A percentile compares a stretch with the other conserved stretches of the same genome.
phyloP scores from a whole-genome alignment of 306 rosid genomes.

The Pterocarpus santalinus region DNA sequence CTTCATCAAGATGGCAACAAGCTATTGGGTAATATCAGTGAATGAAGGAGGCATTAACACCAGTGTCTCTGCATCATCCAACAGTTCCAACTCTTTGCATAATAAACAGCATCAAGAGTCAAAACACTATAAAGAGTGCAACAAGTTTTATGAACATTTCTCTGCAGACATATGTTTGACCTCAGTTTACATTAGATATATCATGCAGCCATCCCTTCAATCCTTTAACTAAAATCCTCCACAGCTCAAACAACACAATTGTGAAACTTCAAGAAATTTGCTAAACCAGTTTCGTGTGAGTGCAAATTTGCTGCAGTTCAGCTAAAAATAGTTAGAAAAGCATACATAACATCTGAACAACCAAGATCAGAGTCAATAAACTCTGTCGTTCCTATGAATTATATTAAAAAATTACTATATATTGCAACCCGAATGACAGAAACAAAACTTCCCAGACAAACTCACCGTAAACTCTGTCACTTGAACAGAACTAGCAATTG shows the following conservation, averaged over 20 bases:
- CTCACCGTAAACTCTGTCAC: conserved; percentile 98
- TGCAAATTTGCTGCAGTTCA: neutral
- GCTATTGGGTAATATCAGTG: conserved; percentile 1
- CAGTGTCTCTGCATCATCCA: neutral
- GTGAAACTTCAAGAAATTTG: neutral
- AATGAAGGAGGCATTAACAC: conserved; percentile 8
- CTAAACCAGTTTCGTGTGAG: neutral
- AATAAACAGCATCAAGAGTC: conserved; percentile 13
- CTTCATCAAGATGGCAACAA: conserved; percentile 3
- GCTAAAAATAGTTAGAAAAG: neutral
- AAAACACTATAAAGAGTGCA: neutral
- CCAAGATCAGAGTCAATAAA: conserved; percentile 1
- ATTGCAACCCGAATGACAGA: conserved; percentile 29
- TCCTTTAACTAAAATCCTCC: neutral
- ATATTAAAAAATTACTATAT: neutral
- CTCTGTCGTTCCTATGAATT: neutral
- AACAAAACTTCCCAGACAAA: conserved; percentile 35
- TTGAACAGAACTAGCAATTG: conserved; percentile 82
- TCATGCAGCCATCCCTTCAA: neutral
- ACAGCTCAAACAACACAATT: conserved; percentile 4
- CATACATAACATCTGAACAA: neutral
- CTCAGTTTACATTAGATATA: neutral
- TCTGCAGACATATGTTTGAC: neutral
- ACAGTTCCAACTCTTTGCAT: neutral
- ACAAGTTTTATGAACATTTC: neutral